Conservation (phyloP, 352 stramenopile genomes). For the Globisporangium megalacanthum region DNA sequence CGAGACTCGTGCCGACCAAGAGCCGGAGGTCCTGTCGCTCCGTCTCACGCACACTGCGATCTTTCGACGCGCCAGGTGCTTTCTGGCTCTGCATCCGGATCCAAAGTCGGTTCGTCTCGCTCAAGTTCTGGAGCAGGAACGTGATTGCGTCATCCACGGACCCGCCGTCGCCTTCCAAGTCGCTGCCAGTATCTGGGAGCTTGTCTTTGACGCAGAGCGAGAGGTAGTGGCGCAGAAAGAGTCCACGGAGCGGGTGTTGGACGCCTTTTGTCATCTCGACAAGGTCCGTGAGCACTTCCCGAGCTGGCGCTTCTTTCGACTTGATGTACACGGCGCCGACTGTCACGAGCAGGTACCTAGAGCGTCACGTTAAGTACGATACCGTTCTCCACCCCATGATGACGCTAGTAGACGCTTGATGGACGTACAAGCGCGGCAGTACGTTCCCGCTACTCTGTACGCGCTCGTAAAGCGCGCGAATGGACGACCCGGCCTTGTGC, state of each 20-base stretch:
- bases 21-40: constrained; percentile 94
- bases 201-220: constrained; percentile 90
- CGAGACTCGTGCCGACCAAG: constrained; percentile 96
- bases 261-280: constrained; percentile 98
- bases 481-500: constrained; percentile 66
- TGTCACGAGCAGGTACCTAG: constrained; percentile 93
- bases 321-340: constrained; percentile 96
- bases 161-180: constrained; percentile 71
- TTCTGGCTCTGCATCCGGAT: constrained; percentile 96
- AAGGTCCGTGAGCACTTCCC: constrained; percentile 96
- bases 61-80: constrained; percentile 52
- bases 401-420: neutral
- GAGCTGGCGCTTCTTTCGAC: constrained; percentile 53
- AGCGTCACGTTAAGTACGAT: neutral
- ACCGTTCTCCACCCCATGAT: neutral
- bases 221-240: constrained; percentile 99
- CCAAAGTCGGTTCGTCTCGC: constrained; percentile 98
- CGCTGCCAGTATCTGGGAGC: constrained; percentile 84
- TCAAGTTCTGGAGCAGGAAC: constrained; percentile 97
- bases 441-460: constrained; percentile 95
- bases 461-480: constrained; percentile 93
- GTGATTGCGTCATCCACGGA: constrained; percentile 88
- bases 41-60: constrained; percentile 72
- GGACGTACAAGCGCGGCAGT: constrained; percentile 86
- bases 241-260: constrained; percentile 96